Base-by-base conservation (phyloP, 345 rosid genomes). In the Limnanthes douglasii region DNA sequence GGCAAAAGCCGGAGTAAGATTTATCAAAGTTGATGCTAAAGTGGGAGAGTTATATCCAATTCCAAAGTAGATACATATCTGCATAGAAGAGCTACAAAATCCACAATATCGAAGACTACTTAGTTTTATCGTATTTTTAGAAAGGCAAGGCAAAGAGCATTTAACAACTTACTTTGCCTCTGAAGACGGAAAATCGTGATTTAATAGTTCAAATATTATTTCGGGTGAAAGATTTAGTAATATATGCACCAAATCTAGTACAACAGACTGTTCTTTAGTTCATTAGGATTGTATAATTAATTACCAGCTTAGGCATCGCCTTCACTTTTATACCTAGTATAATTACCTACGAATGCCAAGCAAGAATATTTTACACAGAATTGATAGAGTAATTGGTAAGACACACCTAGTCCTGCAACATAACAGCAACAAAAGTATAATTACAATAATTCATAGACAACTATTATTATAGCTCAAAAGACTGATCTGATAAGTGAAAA, bases 1-100 rank as follows among this genome's bases (percentile, higher is more conserved):
- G 21, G 77, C 59, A 30, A 78, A 57, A 21, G 72, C 80, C 35
- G 73, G 80, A 46, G 77, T 37, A 6, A 74, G 67, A 34, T 74
- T 74, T 25, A 69, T 66, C 65, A 78, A 55, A 4, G 80, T 70
- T 15, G 80, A 56, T 40, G 54, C 71, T 31, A 71, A 59, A 17
- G 73, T 63, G 4, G 80, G 75, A 31, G 80, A 68, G 31, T 69
- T 78, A 7, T 53, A 69, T 35, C 62, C 36, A 39, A 78, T 41
- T 17, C 79, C 88, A 34, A 61, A 51, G 52, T 55, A 67, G 7
- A 64, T 56, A 40, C 43, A 69, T 46, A 67, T 25, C 59, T 69
- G 61, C 8, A 48, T 23, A 21, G 22, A 23, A 31, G 16, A 26
- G 17, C 68, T 61, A 41, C 55, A 22, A 6, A 6, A 43, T 39